Evolutionary conservation across 108 stramenopile genomes (phyloP).

Genomic region (Nitzschia putrida): DNA sequence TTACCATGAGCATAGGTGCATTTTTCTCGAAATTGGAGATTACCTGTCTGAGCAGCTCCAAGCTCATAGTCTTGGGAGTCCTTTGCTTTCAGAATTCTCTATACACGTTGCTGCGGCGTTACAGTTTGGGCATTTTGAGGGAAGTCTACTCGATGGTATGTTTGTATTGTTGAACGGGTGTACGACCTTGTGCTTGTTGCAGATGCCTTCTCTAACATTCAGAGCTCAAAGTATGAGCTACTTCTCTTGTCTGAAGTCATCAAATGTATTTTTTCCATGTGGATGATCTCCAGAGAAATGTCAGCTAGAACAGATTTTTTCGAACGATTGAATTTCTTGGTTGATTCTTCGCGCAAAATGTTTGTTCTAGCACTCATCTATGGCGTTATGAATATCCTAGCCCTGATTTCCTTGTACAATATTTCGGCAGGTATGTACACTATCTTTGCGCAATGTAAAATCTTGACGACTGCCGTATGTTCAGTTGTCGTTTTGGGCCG

Average conservation of each 20-base stretch:
- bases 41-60: conserved; percentile 60
- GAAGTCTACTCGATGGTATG: conserved; percentile 83
- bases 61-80: conserved; percentile 64
- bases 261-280: conserved; percentile 74
- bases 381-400: conserved; percentile 90
- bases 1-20: not conserved
- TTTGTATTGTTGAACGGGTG: not conserved
- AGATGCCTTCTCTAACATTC: conserved; percentile 49
- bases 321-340: conserved; percentile 54
- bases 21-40: not conserved
- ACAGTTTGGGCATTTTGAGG: conserved; percentile 75
- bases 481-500: conserved; percentile 76
- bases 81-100: conserved; percentile 82
- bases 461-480: conserved; percentile 88
- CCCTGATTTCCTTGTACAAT: conserved; percentile 82
- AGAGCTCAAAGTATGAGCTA: conserved; percentile 67
- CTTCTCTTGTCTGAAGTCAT: too few species aligned
- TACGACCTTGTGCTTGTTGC: not conserved
- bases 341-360: conserved; percentile 81
- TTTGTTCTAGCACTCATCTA: conserved; percentile 84
- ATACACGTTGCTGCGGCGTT: conserved; percentile 87
- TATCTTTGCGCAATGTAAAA: conserved; percentile 89
- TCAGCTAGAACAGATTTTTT: conserved; percentile 21
- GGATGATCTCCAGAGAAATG: conserved; percentile 44
- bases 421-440: conserved; percentile 92